Base-by-base conservation (phyloP, 2,329 filamentous ascomycete species). In the Hymenoscyphus infarciens region DNA sequence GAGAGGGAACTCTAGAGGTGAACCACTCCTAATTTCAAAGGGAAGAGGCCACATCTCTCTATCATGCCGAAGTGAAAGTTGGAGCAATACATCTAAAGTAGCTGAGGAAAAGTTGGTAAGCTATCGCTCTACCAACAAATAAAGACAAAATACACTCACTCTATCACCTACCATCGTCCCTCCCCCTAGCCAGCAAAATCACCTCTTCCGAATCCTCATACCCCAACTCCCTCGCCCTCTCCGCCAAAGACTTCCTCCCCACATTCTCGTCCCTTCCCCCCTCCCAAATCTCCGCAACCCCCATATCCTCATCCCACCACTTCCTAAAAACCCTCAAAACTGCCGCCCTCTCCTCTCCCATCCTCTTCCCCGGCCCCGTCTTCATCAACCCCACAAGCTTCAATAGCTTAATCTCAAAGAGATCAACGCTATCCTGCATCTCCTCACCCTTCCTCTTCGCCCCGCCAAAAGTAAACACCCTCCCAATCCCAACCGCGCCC, bases 401-500 rank as follows among this genome's bases (percentile, higher is more conserved):
- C 66, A 91, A 76, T 65, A 96, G 77, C 79, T 95, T 96, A 59
- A 89, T 87, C 53, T 85, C 83, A 71, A 96, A 90, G 76, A 94
- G 89, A 49, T 82, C 79, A 64, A 95, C 83, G 8, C 85, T 83
- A 42, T 84, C 82, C 42, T 81, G 79, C 80, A 96, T 77, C 53
- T 80, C 82, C 27, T 79, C 77, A 3, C 15, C 22, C 52, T 8
- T 8, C 11, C 60, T 62, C 74, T 82, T 85, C 11, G 87, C 88
- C 0, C 88, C 92, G 0, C 89, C 86, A 74, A 87, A 97, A 0
- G 88, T 87, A 74, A 95, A 93, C 49, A 84, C 84, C 49, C 94
- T 80, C 1, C 84, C 92, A 59, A 97, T 86, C 0, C 94, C 94
- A 31, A 97, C 84, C 0, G 90, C 91, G 0, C 93, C 94, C 57